Evolutionary conservation across 257 asterid genomes (phyloP).

Genomic region (Solanum arcanum): DNA sequence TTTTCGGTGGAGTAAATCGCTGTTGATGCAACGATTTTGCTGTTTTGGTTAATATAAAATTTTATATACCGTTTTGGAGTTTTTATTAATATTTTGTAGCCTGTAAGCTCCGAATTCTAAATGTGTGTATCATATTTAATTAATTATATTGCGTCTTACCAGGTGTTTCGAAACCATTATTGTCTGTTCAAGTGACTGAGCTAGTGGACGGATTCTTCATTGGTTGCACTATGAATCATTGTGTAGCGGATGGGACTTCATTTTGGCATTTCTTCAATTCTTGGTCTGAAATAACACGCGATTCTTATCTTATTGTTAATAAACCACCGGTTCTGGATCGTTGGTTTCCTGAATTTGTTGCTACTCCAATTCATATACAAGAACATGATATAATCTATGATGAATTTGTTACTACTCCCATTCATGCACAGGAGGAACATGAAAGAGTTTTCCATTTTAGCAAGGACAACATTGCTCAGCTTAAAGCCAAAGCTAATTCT

Average conservation of each 20-base stretch:
- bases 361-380: slow-evolving; percentile 1
- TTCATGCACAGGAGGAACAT: no score
- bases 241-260: slow-evolving; percentile 25
- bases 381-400: not conserved
- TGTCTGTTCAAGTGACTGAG: slow-evolving; percentile 31
- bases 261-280: slow-evolving; percentile 42
- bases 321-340: slow-evolving; percentile 16
- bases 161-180: slow-evolving; percentile 22
- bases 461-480: no score
- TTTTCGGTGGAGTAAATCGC: no score
- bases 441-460: no score
- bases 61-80: no score
- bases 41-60: no score
- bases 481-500: no score
- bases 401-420: no score
- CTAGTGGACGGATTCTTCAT: slow-evolving; percentile 30
- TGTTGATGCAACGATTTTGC: no score
- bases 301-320: not conserved
- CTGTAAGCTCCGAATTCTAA: no score
- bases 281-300: slow-evolving; percentile 33
- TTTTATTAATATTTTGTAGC: no score
- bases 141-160: not conserved
- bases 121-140: no score
- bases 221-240: slow-evolving; percentile 29
- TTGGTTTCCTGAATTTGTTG: slow-evolving; percentile 4